phyloP scores from a whole-genome alignment of 1,284 basidiomycete species.

The Xanthoconium separans region DNA sequence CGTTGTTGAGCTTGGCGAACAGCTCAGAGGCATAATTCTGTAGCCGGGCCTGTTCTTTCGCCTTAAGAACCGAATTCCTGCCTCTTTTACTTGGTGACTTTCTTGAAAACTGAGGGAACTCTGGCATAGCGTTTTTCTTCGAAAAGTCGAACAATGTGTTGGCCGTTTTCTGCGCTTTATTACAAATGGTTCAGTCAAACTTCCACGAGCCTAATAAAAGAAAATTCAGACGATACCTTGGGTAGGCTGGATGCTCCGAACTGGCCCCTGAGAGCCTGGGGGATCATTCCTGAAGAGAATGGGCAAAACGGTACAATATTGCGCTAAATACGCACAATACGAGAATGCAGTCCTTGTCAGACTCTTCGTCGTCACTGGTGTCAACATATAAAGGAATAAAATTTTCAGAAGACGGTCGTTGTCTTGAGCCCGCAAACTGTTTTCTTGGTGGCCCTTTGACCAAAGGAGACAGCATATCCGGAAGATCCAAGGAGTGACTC shows the following conservation, averaged over 20 bases:
- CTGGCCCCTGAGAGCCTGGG: constrained; percentile 44
- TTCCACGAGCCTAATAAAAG: not conserved
- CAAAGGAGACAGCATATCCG: constrained; percentile 27
- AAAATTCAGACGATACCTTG: constrained; percentile 9
- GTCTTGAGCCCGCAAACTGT: constrained; percentile 2
- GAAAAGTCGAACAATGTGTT: constrained; percentile 10
- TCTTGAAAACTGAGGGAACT: constrained; percentile 6
- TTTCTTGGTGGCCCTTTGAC: constrained; percentile 14
- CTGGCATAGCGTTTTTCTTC: constrained; percentile 9
- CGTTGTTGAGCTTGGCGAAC: constrained; percentile 78
- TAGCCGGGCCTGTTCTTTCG: constrained; percentile 45
- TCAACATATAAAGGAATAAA: constrained; percentile 31
- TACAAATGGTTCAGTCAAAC: constrained; percentile 3
- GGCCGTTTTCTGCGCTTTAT: constrained; percentile 2
- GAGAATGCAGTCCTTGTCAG: constrained; percentile 43
- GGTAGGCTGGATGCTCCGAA: constrained; percentile 26
- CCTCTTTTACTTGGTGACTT: constrained; percentile 32
- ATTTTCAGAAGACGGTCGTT: constrained; percentile 6
- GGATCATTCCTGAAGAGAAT: constrained; percentile 40
- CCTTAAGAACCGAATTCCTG: constrained; percentile 36
- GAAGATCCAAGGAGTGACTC: constrained; percentile 19
- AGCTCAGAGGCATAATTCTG: constrained; percentile 62
- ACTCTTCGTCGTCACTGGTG: constrained; percentile 34
- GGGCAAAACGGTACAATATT: not conserved
- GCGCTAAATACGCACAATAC: constrained; percentile 39